Conservation (phyloP, 1,284 basidiomycete species). For the Mrakiaceae sp. region DNA sequence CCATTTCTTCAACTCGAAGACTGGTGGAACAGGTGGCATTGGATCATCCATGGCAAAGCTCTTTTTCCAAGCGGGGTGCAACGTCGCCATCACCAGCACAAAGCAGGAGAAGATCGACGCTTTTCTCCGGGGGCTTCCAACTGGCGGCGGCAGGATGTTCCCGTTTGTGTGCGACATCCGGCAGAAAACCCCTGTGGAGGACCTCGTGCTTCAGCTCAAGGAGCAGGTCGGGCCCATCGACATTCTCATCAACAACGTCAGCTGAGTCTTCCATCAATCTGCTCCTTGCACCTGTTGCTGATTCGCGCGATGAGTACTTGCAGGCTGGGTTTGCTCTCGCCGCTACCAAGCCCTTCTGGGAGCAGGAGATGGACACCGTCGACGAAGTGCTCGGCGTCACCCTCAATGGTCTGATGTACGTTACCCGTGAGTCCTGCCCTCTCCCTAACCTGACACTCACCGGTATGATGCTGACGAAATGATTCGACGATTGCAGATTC, state of each 20-base stretch:
- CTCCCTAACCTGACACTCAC: not conserved
- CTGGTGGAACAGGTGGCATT: not conserved
- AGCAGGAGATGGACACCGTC: not conserved
- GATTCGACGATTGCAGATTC: not conserved
- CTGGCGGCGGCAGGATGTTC: not conserved
- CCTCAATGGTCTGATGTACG: not conserved
- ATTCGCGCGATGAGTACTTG: not conserved
- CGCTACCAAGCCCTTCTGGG: not conserved
- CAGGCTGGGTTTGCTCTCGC: not conserved
- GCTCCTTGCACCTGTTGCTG: not conserved
- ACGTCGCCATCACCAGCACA: not conserved
- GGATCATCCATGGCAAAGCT: not conserved
- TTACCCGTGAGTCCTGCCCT: not conserved
- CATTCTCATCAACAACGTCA: slow-evolving; percentile 1
- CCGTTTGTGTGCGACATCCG: not conserved
- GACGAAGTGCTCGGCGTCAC: not conserved
- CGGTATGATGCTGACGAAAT: no score
- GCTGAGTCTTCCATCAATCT: no score
- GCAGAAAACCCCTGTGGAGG: not conserved
- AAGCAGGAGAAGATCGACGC: not conserved
- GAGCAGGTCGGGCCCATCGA: not conserved
- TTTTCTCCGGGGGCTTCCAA: not conserved
- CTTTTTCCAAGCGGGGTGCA: not conserved
- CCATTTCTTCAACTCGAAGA: not conserved
- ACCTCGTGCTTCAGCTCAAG: not conserved